Evolutionary conservation across 106 monocot genomes (phyloP).

Genomic region (Acanthochlamys bracteata): DNA sequence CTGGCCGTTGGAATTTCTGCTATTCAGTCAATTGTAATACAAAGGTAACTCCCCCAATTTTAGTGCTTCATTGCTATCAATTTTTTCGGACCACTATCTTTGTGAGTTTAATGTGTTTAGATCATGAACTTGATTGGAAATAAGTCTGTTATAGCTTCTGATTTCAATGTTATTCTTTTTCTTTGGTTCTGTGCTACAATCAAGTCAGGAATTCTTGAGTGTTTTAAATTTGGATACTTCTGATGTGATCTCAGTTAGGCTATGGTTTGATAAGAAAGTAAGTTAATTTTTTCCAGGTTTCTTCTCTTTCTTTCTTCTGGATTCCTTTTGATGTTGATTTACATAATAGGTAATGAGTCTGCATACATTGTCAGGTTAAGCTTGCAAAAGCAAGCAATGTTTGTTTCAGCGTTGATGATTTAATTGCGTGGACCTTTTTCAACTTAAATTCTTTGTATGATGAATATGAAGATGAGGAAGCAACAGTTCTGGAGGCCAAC

Average conservation of each 20-base stretch:
- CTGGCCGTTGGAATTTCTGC: constrained; percentile 44
- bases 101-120: neutral
- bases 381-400: constrained; percentile 50
- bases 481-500: constrained; percentile 53
- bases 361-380: constrained; percentile 28
- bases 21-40: constrained; percentile 42
- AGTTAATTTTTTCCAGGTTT: neutral
- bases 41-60: constrained; percentile 28
- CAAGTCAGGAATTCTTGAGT: constrained; percentile 49
- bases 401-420: constrained; percentile 44
- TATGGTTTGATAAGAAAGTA: constrained; percentile 78
- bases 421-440: constrained; percentile 48
- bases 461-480: constrained; percentile 48
- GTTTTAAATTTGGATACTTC: constrained; percentile 37
- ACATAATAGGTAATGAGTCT: neutral
- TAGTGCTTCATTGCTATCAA: neutral
- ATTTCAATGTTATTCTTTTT: constrained; percentile 12
- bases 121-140: too few species aligned
- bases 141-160: too few species aligned
- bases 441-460: constrained; percentile 61
- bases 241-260: constrained; percentile 49
- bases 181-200: constrained; percentile 45
- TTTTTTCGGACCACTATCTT: neutral
- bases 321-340: constrained; percentile 2
- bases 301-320: neutral